Evolutionary conservation across 108 stramenopile species (phyloP).

Genomic region (Cyclostephanos invisitatus): DNA sequence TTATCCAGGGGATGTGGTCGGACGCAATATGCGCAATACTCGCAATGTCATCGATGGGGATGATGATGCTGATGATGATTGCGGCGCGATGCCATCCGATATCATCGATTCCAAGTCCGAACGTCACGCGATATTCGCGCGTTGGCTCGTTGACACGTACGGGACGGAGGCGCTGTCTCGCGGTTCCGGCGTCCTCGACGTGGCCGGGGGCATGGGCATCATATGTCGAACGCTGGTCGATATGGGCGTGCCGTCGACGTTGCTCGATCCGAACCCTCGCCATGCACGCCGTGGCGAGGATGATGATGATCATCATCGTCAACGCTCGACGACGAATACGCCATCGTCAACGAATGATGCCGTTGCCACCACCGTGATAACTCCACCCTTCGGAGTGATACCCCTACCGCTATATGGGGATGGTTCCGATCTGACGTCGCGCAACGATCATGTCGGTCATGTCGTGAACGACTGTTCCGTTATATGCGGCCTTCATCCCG

Average conservation of each 20-base stretch:
- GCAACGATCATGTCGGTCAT: constrained; percentile 29
- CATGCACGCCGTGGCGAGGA: not conserved
- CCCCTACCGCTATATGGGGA: constrained; percentile 48
- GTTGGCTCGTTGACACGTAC: constrained; percentile 34
- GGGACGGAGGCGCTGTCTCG: constrained; percentile 15
- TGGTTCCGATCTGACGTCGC: constrained; percentile 28
- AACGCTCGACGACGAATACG: not conserved
- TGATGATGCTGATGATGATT: not conserved
- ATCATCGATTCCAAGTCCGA: constrained; percentile 21
- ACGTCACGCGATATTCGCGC: constrained; percentile 37
- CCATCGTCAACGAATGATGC: not conserved
- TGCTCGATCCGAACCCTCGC: constrained; percentile 54
- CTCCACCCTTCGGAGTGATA: constrained; percentile 38
- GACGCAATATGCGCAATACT: too few relatives aligned
- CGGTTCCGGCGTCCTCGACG: constrained; percentile 45
- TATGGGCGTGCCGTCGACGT: constrained; percentile 26
- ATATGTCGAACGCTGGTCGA: constrained; percentile 27
- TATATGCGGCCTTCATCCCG: constrained; percentile 51
- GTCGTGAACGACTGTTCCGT: constrained; percentile 25
- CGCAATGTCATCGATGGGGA: too few relatives aligned
- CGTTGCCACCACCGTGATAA: not conserved
- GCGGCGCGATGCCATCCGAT: not conserved
- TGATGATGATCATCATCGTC: not conserved
- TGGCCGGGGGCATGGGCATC: constrained; percentile 49
- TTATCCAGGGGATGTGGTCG: too few relatives aligned